These are phyloP conservation scores for Peronospora destructor DNA, from an alignment of 352 stramenopile genomes.

Conservation along the genomic window DNA sequence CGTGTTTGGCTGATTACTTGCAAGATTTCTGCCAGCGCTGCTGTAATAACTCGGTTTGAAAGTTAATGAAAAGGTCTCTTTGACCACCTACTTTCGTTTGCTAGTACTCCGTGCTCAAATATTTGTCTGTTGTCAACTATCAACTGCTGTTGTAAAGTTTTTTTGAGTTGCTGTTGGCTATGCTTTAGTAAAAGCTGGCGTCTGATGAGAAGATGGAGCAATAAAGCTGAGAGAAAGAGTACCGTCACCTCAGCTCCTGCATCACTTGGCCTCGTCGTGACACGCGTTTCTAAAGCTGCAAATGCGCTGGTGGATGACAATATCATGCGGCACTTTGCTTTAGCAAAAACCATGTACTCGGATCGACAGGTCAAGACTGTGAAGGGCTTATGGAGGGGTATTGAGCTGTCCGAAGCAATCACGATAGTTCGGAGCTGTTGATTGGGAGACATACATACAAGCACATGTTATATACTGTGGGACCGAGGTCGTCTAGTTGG, in stretches of 20 bases:
- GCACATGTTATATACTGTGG: too few species aligned
- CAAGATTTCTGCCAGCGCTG: constrained; percentile 14
- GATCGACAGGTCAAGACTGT: too few species aligned
- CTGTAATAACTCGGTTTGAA: constrained; percentile 52
- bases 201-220: constrained; percentile 36
- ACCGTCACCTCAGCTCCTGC: constrained; percentile 5
- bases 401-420: too few species aligned
- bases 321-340: constrained; percentile 78
- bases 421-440: too few species aligned
- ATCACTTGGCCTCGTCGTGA: constrained; percentile 41
- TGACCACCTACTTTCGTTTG: constrained; percentile 9
- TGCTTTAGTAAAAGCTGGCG: constrained; percentile 34
- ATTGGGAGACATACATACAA: too few species aligned
- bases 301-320: constrained; percentile 77
- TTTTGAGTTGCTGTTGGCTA: constrained; percentile 14
- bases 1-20: constrained; percentile 11
- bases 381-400: too few species aligned
- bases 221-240: constrained; percentile 15
- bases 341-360: constrained; percentile 79
- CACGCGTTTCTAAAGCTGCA: constrained; percentile 74
- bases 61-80: constrained; percentile 34
- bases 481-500: too few species aligned
- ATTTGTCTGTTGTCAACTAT: background rate
- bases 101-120: background rate
- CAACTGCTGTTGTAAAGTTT: background rate